Conservation (phyloP, 179 eudicot species). For the Actinidia chinensis region DNA sequence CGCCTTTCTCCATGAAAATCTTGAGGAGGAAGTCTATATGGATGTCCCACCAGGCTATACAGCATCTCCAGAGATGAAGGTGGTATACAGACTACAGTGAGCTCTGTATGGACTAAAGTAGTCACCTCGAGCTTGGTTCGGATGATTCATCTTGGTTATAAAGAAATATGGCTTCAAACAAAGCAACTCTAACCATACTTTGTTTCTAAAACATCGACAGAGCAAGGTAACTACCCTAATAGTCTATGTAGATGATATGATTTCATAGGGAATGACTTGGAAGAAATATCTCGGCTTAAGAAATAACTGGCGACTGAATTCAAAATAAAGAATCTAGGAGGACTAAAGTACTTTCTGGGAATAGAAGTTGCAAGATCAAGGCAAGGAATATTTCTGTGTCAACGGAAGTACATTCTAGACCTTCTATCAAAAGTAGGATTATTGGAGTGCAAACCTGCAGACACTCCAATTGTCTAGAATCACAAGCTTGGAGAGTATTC, state of each 20-base stretch:
- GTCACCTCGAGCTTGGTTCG: background rate
- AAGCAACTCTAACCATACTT: background rate
- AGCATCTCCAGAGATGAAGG: background rate
- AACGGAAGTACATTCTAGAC: too few relatives aligned
- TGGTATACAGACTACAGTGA: background rate
- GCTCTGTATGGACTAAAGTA: background rate
- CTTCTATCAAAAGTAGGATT: too few relatives aligned
- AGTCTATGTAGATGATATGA: background rate
- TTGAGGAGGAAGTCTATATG: background rate
- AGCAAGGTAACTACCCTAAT: background rate
- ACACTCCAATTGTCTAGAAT: too few relatives aligned
- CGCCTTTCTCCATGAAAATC: background rate
- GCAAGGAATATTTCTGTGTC: too few relatives aligned
- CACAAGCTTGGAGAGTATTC: too few relatives aligned
- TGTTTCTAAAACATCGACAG: background rate
- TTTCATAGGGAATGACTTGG: background rate
- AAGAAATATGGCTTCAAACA: background rate
- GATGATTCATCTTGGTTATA: background rate
- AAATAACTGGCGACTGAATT: background rate
- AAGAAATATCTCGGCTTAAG: background rate
- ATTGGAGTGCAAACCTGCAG: too few relatives aligned
- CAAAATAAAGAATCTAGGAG: background rate
- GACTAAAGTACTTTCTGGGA: background rate
- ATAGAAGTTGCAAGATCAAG: background rate
- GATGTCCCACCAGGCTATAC: background rate